Percentiles rank a stretch among this genome's conserved stretches.
Evolutionary conservation across 1,284 basidiomycete genomes (phyloP).

Genomic region (Heterobasidion irregulare): DNA sequence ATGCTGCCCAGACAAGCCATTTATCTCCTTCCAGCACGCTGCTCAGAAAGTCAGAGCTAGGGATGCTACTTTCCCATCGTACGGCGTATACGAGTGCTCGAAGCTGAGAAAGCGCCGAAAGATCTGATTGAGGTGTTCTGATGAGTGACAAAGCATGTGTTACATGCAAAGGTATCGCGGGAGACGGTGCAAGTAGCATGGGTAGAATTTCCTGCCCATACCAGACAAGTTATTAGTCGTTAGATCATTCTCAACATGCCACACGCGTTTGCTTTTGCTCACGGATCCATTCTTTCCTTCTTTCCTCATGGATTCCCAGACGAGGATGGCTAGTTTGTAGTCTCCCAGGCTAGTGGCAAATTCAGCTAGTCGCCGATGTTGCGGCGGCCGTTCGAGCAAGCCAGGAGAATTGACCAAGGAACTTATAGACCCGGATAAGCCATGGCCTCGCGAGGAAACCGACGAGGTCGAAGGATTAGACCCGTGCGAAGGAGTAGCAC

Average conservation of each 20-base stretch:
- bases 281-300: constrained; percentile 75
- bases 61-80: constrained; percentile 66
- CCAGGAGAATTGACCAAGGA: constrained; percentile 23
- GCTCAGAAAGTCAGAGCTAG: constrained; percentile 46
- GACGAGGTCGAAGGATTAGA: constrained; percentile 30
- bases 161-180: constrained; percentile 49
- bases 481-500: constrained; percentile 28
- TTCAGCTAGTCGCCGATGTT: constrained; percentile 84
- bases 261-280: constrained; percentile 14
- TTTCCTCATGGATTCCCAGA: constrained; percentile 85
- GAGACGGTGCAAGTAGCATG: constrained; percentile 56
- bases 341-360: constrained; percentile 92
- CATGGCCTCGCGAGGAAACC: constrained; percentile 27
- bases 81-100: constrained; percentile 57
- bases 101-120: constrained; percentile 53
- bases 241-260: too few species aligned
- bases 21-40: constrained; percentile 60
- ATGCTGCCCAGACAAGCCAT: constrained; percentile 77
- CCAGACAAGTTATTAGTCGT: neutral
- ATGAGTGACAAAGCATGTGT: constrained; percentile 46
- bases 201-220: constrained; percentile 61
- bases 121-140: constrained; percentile 33
- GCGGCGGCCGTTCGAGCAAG: constrained; percentile 38
- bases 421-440: constrained; percentile 22
- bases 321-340: constrained; percentile 73